Evolutionary conservation across 164 flowering plant genomes (phyloP).

Genomic region (Tetracentron sinense): DNA sequence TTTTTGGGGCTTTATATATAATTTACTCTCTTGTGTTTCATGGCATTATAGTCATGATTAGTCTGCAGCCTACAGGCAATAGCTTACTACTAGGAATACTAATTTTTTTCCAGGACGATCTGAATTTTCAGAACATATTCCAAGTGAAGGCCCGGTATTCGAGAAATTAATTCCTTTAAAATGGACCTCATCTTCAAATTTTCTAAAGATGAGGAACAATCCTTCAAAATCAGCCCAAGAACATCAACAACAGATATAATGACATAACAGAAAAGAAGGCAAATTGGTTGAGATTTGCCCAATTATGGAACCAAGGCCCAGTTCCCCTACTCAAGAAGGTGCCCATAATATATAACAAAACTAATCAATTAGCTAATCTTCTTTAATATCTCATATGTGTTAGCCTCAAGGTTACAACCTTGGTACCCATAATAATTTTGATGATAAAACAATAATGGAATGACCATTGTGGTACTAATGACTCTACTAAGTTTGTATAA

Average conservation of each 20-base stretch:
- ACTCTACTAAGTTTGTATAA: too few species aligned
- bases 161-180: slow-evolving; percentile 74
- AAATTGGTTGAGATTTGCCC: slow-evolving; percentile 80
- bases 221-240: not conserved
- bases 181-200: slow-evolving; percentile 17
- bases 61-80: too few species aligned
- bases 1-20: too few species aligned
- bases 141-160: slow-evolving; percentile 49
- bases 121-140: slow-evolving; percentile 56
- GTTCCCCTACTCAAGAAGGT: slow-evolving; percentile 44
- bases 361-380: too few species aligned
- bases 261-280: slow-evolving; percentile 39
- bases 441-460: too few species aligned
- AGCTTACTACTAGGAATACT: slow-evolving; percentile 35
- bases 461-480: too few species aligned
- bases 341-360: too few species aligned
- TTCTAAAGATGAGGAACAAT: slow-evolving; percentile 14
- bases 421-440: too few species aligned
- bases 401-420: too few species aligned
- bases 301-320: slow-evolving; percentile 63
- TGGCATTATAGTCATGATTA: too few species aligned
- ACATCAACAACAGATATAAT: not conserved
- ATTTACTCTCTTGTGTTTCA: too few species aligned
- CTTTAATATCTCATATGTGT: too few species aligned
- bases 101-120: slow-evolving; percentile 40